Percentiles rank a stretch among this genome's conserved stretches.
phyloP scores from a whole-genome alignment of 2,329 filamentous ascomycete species.

The Penicillium sp. region DNA sequence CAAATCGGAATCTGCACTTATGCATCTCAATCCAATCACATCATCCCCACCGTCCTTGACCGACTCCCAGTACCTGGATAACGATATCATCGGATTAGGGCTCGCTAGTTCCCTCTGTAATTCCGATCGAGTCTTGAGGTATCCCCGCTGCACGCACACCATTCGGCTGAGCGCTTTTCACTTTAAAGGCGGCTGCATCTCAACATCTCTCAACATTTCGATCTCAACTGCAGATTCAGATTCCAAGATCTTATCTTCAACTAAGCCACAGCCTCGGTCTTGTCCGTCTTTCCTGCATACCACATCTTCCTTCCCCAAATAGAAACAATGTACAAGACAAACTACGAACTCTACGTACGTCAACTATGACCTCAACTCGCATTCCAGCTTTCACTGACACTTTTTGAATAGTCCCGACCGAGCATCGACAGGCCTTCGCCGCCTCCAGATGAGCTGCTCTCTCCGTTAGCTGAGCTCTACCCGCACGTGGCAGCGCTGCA shows the following conservation, averaged over 20 bases:
- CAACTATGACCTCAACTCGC: not conserved
- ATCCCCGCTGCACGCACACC: too few species aligned
- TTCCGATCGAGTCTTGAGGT: conserved; percentile 8
- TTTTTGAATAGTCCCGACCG: conserved; percentile 22
- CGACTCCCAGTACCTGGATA: conserved; percentile 9
- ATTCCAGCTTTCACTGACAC: conserved; percentile 2
- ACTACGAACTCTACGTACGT: conserved; percentile 40
- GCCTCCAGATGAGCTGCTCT: conserved; percentile 30
- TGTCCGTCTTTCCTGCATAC: not conserved
- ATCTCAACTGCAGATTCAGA: conserved; percentile 8
- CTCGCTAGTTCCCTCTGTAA: conserved; percentile 5
- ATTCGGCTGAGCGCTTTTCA: conserved; percentile 9
- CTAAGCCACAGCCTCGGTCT: not conserved
- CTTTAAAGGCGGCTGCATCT: conserved; percentile 20
- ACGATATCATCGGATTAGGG: conserved; percentile 2
- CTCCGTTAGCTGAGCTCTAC: conserved; percentile 33
- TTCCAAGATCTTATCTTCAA: not conserved
- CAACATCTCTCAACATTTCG: conserved; percentile 9
- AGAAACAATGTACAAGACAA: conserved; percentile 37
- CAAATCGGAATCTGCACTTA: not conserved
- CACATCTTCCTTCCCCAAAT: not conserved
- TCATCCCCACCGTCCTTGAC: not conserved
- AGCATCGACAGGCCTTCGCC: conserved; percentile 28
- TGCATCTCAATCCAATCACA: not conserved
- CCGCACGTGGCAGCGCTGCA: conserved; percentile 38